Conservation (phyloP, 306 rosid species). For the Cucurbita maxima region DNA sequence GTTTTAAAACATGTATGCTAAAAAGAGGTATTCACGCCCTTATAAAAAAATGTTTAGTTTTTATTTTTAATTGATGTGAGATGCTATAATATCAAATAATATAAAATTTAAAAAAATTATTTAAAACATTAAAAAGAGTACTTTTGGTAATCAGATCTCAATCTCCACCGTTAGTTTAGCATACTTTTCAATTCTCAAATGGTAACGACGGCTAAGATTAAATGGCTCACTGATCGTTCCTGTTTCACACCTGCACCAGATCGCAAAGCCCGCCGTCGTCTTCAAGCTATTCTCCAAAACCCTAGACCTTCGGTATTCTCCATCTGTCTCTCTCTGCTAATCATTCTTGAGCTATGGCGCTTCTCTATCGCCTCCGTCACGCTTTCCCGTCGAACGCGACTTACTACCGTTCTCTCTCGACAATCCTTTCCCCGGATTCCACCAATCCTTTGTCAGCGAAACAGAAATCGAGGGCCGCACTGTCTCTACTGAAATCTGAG, state of each 20-base stretch:
- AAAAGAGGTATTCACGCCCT: no score
- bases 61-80: no score
- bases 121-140: no score
- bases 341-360: constrained; percentile 26
- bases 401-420: constrained; percentile 16
- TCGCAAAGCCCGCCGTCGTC: background rate
- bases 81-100: no score
- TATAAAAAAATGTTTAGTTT: no score
- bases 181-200: constrained; percentile 1
- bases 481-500: constrained; percentile 51
- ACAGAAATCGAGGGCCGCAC: constrained; percentile 36
- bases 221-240: background rate
- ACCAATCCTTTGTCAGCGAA: constrained; percentile 27
- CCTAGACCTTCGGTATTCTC: background rate
- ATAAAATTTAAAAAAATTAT: no score
- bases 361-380: constrained; percentile 42
- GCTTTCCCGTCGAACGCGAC: background rate
- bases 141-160: background rate
- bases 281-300: background rate
- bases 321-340: constrained; percentile 6
- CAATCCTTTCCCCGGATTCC: constrained; percentile 45
- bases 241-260: background rate
- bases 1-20: no score
- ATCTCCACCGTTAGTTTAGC: background rate
- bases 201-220: background rate